Evolutionary conservation across 495 filamentous ascomycete genomes (phyloP).

Genomic region (Penicillium silybi): DNA sequence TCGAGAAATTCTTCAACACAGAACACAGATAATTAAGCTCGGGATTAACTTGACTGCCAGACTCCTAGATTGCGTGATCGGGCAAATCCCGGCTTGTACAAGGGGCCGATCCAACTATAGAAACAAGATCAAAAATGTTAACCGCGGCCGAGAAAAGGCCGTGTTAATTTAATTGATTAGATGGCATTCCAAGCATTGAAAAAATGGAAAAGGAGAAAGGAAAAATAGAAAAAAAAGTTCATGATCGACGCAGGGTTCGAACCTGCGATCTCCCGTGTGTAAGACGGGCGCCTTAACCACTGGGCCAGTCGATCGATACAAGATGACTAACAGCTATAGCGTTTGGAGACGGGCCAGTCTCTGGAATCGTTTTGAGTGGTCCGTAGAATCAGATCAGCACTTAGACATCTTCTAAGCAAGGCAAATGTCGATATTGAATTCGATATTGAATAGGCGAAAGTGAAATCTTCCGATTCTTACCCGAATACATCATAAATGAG

Average conservation of each 20-base stretch:
- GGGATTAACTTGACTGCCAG: neutral
- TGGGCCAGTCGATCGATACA: conserved; percentile 22
- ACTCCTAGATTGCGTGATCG: conserved; percentile 5
- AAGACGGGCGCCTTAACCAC: conserved; percentile 29
- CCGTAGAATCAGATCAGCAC: neutral
- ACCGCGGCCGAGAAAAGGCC: neutral
- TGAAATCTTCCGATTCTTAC: too few relatives aligned
- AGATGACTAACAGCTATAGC: conserved; percentile 1
- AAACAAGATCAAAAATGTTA: too few relatives aligned
- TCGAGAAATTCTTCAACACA: conserved; percentile 3
- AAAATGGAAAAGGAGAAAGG: too few relatives aligned
- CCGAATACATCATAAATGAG: too few relatives aligned
- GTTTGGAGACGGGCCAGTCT: too few relatives aligned
- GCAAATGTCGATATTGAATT: too few relatives aligned
- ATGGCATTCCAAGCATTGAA: neutral
- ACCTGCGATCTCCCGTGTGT: conserved; percentile 30
- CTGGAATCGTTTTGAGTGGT: neutral
- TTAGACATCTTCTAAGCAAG: neutral
- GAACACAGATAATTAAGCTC: neutral
- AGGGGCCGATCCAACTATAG: too few relatives aligned
- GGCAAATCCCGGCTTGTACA: neutral
- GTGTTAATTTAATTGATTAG: neutral
- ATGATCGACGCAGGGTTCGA: conserved; percentile 28
- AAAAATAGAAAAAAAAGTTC: conserved; percentile 1
- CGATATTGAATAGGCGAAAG: too few relatives aligned